Conservation (phyloP, 2,329 filamentous ascomycete species). For the Neopestalotiopsis clavispora region DNA sequence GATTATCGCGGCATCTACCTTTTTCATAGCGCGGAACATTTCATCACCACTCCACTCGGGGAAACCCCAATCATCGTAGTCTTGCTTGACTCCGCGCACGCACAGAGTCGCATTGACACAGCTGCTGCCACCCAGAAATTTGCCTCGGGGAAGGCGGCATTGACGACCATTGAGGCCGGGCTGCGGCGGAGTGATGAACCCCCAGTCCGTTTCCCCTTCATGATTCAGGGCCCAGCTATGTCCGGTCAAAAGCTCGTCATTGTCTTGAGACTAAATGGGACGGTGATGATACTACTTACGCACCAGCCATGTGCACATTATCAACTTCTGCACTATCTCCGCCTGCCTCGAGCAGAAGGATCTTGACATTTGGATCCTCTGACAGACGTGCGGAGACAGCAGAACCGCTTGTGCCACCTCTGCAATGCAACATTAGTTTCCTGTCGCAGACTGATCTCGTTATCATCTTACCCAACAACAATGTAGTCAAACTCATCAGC, state of each 20-base stretch:
- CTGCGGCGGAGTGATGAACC: constrained; percentile 47
- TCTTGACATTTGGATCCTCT: background rate
- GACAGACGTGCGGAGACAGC: background rate
- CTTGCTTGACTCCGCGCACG: constrained; percentile 51
- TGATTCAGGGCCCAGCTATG: constrained; percentile 48
- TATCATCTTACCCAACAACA: background rate
- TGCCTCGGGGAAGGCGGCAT: constrained; percentile 53
- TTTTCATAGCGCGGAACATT: background rate
- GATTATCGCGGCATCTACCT: background rate
- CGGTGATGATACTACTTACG: background rate
- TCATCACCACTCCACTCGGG: constrained; percentile 45
- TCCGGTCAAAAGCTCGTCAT: background rate
- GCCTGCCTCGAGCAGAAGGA: background rate
- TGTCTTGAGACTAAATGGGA: no score
- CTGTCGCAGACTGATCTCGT: background rate
- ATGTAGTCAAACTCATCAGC: background rate
- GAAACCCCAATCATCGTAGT: constrained; percentile 58
- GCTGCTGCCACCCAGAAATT: constrained; percentile 54
- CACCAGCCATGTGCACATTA: background rate
- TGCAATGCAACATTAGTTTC: background rate
- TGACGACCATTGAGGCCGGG: constrained; percentile 44
- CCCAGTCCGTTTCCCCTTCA: constrained; percentile 56
- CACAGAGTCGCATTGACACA: constrained; percentile 56
- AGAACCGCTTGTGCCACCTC: background rate
- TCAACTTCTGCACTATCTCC: background rate